Evolutionary conservation across 2,329 filamentous ascomycete species (phyloP).

Genomic region (Helminthosporium solani): DNA sequence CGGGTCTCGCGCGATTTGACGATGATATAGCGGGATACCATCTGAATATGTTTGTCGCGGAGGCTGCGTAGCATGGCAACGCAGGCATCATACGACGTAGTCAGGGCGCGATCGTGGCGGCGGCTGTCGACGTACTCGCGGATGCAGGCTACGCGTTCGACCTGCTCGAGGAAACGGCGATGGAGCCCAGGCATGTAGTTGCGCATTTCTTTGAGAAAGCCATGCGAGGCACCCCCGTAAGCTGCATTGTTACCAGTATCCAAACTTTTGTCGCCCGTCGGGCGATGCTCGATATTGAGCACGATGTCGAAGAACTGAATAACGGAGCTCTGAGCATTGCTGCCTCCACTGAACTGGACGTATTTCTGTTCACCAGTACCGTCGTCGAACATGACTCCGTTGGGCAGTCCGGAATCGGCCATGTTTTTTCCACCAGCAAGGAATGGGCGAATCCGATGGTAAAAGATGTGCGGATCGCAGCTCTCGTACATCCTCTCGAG

Average conservation of each 20-base stretch:
- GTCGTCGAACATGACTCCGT: conserved; percentile 84
- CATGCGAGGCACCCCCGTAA: conserved; percentile 62
- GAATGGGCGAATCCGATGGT: conserved; percentile 93
- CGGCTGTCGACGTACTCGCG: conserved; percentile 73
- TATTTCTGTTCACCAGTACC: conserved; percentile 68
- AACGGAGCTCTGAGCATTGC: conserved; percentile 93
- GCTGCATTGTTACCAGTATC: conserved; percentile 44
- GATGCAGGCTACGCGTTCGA: conserved; percentile 80
- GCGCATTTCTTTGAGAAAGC: conserved; percentile 97
- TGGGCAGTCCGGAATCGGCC: conserved; percentile 85
- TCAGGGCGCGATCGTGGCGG: conserved; percentile 63
- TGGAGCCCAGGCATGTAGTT: conserved; percentile 95
- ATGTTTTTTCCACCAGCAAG: conserved; percentile 97
- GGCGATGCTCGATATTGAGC: conserved; percentile 84
- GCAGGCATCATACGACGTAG: conserved; percentile 86
- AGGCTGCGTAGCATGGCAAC: conserved; percentile 75
- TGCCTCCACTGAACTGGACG: conserved; percentile 86
- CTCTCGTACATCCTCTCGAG: conserved; percentile 91
- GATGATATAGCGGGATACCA: conserved; percentile 95
- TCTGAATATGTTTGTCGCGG: conserved; percentile 92
- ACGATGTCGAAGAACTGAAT: conserved; percentile 97
- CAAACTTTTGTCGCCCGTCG: conserved; percentile 69
- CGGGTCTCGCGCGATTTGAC: conserved; percentile 77
- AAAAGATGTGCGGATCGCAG: conserved; percentile 93
- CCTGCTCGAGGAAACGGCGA: conserved; percentile 81